A percentile compares a stretch with the other conserved stretches of the same genome.
These are phyloP conservation scores for Tetracladium maxilliforme DNA, from an alignment of 2,329 filamentous ascomycete species.

Conservation along the genomic window DNA sequence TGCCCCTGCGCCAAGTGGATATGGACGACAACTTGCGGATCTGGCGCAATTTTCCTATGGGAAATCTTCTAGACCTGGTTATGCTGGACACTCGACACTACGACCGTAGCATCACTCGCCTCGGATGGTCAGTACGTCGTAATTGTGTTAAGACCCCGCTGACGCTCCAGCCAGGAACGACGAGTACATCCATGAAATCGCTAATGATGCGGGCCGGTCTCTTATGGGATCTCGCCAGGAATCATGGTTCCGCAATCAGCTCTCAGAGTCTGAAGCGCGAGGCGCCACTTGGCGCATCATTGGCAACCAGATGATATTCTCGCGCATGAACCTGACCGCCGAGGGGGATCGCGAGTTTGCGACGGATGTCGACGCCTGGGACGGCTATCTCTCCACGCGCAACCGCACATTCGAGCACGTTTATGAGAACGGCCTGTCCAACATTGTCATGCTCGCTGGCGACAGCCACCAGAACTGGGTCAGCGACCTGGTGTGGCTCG, in stretches of 20 bases:
- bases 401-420: slow-evolving; percentile 56
- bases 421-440: slow-evolving; percentile 52
- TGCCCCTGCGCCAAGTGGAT: slow-evolving; percentile 36
- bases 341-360: slow-evolving; percentile 16
- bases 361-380: slow-evolving; percentile 42
- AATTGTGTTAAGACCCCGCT: too few relatives aligned
- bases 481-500: slow-evolving; percentile 42
- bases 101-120: slow-evolving; percentile 47
- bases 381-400: slow-evolving; percentile 55
- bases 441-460: slow-evolving; percentile 60
- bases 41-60: slow-evolving; percentile 53
- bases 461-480: slow-evolving; percentile 57
- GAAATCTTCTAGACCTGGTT: slow-evolving; percentile 49
- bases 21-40: slow-evolving; percentile 57
- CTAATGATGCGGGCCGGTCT: slow-evolving; percentile 49
- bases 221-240: slow-evolving; percentile 63
- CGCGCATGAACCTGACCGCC: slow-evolving; percentile 25
- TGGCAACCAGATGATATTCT: slow-evolving; percentile 58
- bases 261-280: slow-evolving; percentile 43
- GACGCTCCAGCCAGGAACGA: too few relatives aligned
- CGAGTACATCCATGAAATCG: slow-evolving; percentile 45
- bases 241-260: slow-evolving; percentile 54
- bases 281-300: slow-evolving; percentile 57
- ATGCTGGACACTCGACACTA: slow-evolving; percentile 59
- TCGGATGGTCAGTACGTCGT: too few relatives aligned